Conservation (phyloP, 2,329 filamentous ascomycete species). For the Conoideocrella luteorostrata region DNA sequence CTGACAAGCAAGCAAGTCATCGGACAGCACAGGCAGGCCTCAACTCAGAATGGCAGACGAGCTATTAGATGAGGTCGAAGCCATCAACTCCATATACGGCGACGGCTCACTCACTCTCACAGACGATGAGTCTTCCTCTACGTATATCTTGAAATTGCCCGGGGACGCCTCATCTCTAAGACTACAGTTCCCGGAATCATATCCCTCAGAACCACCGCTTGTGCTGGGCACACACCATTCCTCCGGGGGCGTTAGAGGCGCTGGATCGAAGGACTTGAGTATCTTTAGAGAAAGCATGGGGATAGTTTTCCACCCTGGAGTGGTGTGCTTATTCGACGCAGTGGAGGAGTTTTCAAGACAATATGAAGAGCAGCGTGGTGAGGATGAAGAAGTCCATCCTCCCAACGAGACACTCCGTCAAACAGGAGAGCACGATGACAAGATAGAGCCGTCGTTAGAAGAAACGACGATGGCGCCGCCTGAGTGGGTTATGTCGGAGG, state of each 20-base stretch:
- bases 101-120: constrained; percentile 51
- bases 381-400: neutral
- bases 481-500: constrained; percentile 68
- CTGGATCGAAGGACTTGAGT: constrained; percentile 64
- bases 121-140: constrained; percentile 19
- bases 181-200: constrained; percentile 63
- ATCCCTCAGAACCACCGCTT: constrained; percentile 67
- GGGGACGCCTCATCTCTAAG: constrained; percentile 51
- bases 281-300: constrained; percentile 61
- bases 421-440: constrained; percentile 14
- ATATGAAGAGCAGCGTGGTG: constrained; percentile 22
- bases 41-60: constrained; percentile 52
- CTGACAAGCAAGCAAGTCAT: too few species aligned
- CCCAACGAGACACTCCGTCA: too few species aligned
- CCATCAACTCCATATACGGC: constrained; percentile 80
- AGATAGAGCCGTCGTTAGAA: constrained; percentile 9
- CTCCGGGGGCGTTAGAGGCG: constrained; percentile 65
- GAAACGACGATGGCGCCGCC: constrained; percentile 29
- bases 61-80: constrained; percentile 68
- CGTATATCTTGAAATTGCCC: constrained; percentile 63
- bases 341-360: constrained; percentile 63
- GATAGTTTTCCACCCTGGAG: constrained; percentile 63
- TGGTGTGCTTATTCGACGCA: constrained; percentile 87
- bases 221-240: constrained; percentile 77
- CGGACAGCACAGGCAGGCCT: too few species aligned